Evolutionary conservation across 768 basidiomycete genomes (phyloP).

Genomic region (Pleurotus pulmonarius): DNA sequence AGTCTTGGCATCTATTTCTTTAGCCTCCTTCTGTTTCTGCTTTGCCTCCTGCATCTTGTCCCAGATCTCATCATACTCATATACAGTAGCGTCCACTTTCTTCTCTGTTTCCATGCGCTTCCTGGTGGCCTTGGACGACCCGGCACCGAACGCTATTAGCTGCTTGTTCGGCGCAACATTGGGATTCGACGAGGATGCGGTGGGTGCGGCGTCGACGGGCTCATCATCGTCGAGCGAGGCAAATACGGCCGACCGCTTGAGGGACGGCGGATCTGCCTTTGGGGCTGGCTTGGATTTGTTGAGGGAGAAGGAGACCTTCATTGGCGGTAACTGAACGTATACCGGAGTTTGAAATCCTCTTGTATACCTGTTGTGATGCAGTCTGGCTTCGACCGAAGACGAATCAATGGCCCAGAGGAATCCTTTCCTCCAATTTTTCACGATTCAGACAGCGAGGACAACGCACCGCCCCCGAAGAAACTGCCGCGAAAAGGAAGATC

Average conservation of each 20-base stretch:
- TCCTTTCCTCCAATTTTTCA: constrained; percentile 66
- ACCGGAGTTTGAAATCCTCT: constrained; percentile 29
- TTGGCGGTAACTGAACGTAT: constrained; percentile 28
- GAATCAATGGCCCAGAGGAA: constrained; percentile 89
- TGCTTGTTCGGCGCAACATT: constrained; percentile 48
- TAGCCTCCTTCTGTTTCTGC: constrained; percentile 63
- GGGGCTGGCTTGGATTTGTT: constrained; percentile 53
- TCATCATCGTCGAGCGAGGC: constrained; percentile 64
- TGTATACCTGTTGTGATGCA: constrained; percentile 38
- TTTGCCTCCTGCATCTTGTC: constrained; percentile 93
- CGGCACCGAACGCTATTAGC: constrained; percentile 53
- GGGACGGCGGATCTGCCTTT: constrained; percentile 28
- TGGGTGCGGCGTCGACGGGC: constrained; percentile 42
- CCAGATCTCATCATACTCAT: constrained; percentile 95
- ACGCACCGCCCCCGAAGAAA: constrained; percentile 26
- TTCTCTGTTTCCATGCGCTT: constrained; percentile 79
- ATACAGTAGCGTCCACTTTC: constrained; percentile 77
- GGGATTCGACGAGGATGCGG: constrained; percentile 31
- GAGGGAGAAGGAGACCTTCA: constrained; percentile 93
- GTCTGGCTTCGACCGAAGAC: constrained; percentile 73
- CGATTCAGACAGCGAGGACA: constrained; percentile 24
- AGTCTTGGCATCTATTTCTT: constrained; percentile 72
- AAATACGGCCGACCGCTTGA: constrained; percentile 62
- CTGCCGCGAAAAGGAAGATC: constrained; percentile 46
- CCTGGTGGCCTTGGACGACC: constrained; percentile 59